A percentile compares a stretch with the other conserved stretches of the same genome.
phyloP scores from a whole-genome alignment of 129 eudicot genomes.

The Smallanthus sonchifolius region DNA sequence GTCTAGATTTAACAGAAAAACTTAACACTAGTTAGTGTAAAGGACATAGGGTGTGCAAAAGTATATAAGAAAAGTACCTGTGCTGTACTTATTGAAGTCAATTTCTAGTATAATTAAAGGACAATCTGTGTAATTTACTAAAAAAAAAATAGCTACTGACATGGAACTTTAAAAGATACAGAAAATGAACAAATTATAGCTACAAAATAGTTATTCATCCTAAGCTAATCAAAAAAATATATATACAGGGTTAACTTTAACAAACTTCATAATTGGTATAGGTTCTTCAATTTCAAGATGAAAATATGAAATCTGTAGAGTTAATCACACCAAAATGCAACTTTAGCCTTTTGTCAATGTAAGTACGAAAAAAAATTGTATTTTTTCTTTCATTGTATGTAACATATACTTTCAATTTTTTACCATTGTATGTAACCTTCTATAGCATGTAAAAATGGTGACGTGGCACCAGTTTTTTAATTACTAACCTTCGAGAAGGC shows the following conservation, averaged over 20 bases:
- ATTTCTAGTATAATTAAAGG: no score
- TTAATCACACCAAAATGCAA: neutral
- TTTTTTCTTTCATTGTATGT: neutral
- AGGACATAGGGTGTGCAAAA: no score
- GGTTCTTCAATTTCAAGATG: neutral
- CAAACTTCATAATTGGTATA: neutral
- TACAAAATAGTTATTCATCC: neutral
- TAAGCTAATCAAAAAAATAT: neutral
- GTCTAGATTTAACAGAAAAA: no score
- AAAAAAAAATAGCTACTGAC: slow-evolving; percentile 10
- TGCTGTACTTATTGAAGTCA: no score
- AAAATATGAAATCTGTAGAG: neutral
- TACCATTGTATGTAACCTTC: neutral
- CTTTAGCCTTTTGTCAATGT: neutral
- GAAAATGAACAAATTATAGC: neutral
- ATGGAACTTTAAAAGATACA: slow-evolving; percentile 1
- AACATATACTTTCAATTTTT: neutral
- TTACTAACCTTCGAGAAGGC: neutral
- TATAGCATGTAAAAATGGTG: neutral
- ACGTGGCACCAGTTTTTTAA: neutral
- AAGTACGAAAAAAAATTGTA: neutral
- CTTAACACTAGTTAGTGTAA: no score
- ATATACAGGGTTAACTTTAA: neutral
- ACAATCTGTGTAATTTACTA: no score
- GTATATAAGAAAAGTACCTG: no score